Evolutionary conservation across 2,329 filamentous ascomycete species (phyloP), one percentile per base, ranked within the genome.

Genomic region (Acephala macrosclerotiorum): DNA sequence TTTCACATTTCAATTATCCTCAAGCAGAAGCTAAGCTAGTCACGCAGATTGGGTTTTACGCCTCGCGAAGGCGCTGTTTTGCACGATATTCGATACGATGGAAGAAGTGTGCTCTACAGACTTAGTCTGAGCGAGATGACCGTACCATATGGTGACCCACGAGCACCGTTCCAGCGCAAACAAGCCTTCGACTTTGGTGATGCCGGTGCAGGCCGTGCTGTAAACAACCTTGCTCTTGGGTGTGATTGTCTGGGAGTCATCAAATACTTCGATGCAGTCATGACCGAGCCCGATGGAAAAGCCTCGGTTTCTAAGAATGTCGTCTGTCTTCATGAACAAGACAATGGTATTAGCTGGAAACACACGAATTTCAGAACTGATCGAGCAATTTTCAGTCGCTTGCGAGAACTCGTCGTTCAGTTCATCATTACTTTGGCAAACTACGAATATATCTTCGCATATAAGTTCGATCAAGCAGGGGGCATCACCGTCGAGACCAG

Each of bases 111-210:
- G 47, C 79, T 89, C 72, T 85, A 89, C 74, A 80, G 87, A 7
- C 73, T 89, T 58, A 82, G 81, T 55, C 77, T 89, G 53, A 84
- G 82, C 66, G 87, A 89, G 73, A 89, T 89, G 87, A 80, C 80
- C 14, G 61, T 89, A 0, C 87, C 87, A 0, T 91, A 90, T 70
- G 87, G 82, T 1, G 87, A 90, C 71, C 84, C 85, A 11, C 82
- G 88, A 8, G 79, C 83, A 2, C 87, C 87, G 0, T 90, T 85
- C 73, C 86, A 89, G 53, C 82, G 87, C 58, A 91, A 91, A 73
- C 86, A 89, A 66, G 89, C 88, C 11, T 91, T 91, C 69, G 89
- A 91, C 72, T 86, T 91, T 68, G 89, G 89, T 1, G 88, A 90
- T 68, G 87, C 83, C 18, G 89, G 88, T 22, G 85, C 86, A 25